Evolutionary conservation across 345 rosid species (phyloP).

Genomic region (Camelina hispida): DNA sequence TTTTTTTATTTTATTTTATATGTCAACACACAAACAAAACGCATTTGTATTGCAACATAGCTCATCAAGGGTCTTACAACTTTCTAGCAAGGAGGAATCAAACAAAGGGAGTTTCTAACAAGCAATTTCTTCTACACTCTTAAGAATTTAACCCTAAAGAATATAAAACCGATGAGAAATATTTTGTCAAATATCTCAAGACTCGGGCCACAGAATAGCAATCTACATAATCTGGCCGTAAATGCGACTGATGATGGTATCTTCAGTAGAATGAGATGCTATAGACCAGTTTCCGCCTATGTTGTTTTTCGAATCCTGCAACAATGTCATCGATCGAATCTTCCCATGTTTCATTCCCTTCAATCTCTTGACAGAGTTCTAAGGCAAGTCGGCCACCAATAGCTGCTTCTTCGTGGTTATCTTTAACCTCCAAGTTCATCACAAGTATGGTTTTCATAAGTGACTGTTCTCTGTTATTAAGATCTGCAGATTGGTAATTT

Average conservation of each 20-base stretch:
- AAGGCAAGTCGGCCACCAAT: slow-evolving; percentile 80
- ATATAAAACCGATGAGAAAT: slow-evolving; percentile 6
- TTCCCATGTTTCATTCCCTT: slow-evolving; percentile 86
- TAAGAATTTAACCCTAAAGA: neutral
- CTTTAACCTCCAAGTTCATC: slow-evolving; percentile 97
- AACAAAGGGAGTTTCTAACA: slow-evolving; percentile 20
- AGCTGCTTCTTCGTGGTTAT: slow-evolving; percentile 98
- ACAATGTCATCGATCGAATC: slow-evolving; percentile 78
- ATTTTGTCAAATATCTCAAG: neutral
- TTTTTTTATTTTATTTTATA: neutral
- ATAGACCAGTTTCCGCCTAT: slow-evolving; percentile 73
- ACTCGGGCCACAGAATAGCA: neutral
- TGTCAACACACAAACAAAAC: slow-evolving; percentile 1
- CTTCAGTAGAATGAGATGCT: slow-evolving; percentile 82
- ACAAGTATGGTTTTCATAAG: slow-evolving; percentile 74
- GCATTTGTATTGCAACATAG: neutral
- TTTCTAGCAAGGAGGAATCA: slow-evolving; percentile 4
- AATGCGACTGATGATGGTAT: neutral
- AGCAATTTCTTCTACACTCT: slow-evolving; percentile 5
- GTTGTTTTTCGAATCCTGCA: slow-evolving; percentile 73
- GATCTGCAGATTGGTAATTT: slow-evolving; percentile 57
- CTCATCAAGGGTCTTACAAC: slow-evolving; percentile 3
- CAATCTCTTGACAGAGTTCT: slow-evolving; percentile 93
- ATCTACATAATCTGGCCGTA: slow-evolving; percentile 9
- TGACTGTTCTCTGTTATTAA: slow-evolving; percentile 76